Conservation (phyloP, 2,329 filamentous ascomycete species). For the Raffaelea ambrosiae region DNA sequence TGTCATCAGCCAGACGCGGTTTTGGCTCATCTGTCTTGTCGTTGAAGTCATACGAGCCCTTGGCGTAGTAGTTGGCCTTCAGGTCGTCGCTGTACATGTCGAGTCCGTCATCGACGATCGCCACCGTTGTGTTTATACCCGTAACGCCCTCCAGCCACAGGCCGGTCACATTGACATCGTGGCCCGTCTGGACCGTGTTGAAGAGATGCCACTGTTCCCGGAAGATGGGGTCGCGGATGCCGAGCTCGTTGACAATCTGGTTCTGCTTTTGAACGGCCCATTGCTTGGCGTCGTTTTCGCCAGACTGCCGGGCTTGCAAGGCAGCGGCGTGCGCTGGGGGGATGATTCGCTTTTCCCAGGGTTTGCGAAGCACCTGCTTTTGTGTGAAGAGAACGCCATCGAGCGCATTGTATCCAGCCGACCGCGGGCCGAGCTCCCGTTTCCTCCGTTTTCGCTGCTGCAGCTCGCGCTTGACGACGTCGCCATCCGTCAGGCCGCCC, state of each 20-base stretch:
- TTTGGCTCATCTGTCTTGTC: constrained; percentile 70
- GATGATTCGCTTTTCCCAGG: constrained; percentile 43
- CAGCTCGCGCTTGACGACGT: constrained; percentile 48
- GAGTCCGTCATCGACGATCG: constrained; percentile 91
- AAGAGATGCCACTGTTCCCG: constrained; percentile 91
- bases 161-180: constrained; percentile 94
- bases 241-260: constrained; percentile 55
- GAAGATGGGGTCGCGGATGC: constrained; percentile 85
- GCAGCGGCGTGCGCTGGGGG: constrained; percentile 18
- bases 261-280: constrained; percentile 48
- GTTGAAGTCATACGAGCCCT: constrained; percentile 94
- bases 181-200: constrained; percentile 70
- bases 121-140: constrained; percentile 79
- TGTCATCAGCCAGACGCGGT: constrained; percentile 76
- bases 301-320: constrained; percentile 10
- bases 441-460: constrained; percentile 52
- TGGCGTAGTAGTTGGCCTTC: constrained; percentile 86
- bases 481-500: constrained; percentile 52
- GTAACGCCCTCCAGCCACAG: constrained; percentile 89
- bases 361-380: constrained; percentile 54
- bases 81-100: constrained; percentile 94
- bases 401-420: constrained; percentile 42
- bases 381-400: constrained; percentile 70
- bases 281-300: constrained; percentile 17
- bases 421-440: constrained; percentile 35